Evolutionary conservation across 805 yeast genomes (phyloP).

Genomic region (Candida odintsovae): DNA sequence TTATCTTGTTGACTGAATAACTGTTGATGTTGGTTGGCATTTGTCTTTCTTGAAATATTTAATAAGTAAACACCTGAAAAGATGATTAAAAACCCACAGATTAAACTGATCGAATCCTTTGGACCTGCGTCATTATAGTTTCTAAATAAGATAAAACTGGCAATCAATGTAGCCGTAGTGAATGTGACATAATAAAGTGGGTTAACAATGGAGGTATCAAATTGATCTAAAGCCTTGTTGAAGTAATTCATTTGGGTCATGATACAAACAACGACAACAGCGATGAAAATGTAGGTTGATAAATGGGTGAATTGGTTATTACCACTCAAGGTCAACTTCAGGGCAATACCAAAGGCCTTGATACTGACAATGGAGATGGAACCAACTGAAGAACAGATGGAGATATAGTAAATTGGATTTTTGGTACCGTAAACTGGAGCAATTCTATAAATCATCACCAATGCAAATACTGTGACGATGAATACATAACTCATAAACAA

Average conservation of each 20-base stretch:
- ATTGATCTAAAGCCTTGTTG: constrained; percentile 89
- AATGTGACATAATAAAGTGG: constrained; percentile 88
- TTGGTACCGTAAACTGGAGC: constrained; percentile 76
- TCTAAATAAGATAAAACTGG: constrained; percentile 78
- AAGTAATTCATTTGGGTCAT: constrained; percentile 90
- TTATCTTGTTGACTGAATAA: constrained; percentile 44
- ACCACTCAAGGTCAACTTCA: constrained; percentile 77
- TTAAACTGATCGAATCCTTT: constrained; percentile 72
- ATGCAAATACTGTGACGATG: constrained; percentile 58
- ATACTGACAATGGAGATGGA: constrained; percentile 88
- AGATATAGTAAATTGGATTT: constrained; percentile 84
- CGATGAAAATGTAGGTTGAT: constrained; percentile 75
- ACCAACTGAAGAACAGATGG: constrained; percentile 87
- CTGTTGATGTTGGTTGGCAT: constrained; percentile 34
- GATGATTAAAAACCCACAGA: constrained; percentile 81
- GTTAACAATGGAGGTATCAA: constrained; percentile 87
- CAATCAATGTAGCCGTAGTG: constrained; percentile 80
- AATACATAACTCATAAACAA: constrained; percentile 64
- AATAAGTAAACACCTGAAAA: constrained; percentile 82
- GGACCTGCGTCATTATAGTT: constrained; percentile 83
- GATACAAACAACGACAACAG: constrained; percentile 76
- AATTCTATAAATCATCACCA: constrained; percentile 75
- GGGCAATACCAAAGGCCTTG: constrained; percentile 89
- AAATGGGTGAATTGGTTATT: constrained; percentile 83
- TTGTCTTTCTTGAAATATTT: constrained; percentile 67